phyloP scores from a whole-genome alignment of 345 rosid genomes.

The Euphorbia pulcherrima region DNA sequence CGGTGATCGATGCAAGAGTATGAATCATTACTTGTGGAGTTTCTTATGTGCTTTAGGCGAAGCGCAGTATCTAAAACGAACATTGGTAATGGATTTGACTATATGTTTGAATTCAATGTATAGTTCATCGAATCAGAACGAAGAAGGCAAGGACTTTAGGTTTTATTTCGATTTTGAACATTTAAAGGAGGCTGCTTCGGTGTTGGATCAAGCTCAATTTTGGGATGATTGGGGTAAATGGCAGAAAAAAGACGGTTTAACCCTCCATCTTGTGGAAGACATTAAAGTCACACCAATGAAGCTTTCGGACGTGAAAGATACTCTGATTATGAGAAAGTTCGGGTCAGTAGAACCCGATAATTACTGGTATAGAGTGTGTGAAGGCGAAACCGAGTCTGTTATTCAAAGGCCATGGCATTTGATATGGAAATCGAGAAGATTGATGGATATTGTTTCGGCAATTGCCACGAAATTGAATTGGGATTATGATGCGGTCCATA shows the following conservation, averaged over 20 bases:
- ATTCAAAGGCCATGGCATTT: conserved; percentile 86
- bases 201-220: conserved; percentile 79
- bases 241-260: conserved; percentile 53
- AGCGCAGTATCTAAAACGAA: conserved; percentile 85
- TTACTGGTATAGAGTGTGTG: conserved; percentile 95
- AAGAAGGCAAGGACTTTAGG: conserved; percentile 94
- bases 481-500: conserved; percentile 85
- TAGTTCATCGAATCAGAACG: conserved; percentile 63
- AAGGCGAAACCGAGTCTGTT: conserved; percentile 77
- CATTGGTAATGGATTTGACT: conserved; percentile 83
- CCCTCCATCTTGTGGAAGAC: conserved; percentile 70
- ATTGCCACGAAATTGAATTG: conserved; percentile 73
- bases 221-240: conserved; percentile 82
- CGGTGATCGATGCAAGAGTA: conserved; percentile 89
- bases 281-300: conserved; percentile 66
- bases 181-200: conserved; percentile 79
- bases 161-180: conserved; percentile 95
- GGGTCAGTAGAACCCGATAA: conserved; percentile 87
- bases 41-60: conserved; percentile 93
- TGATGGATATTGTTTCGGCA: conserved; percentile 79
- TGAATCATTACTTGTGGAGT: conserved; percentile 96
- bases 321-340: conserved; percentile 85
- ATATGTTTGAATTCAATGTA: conserved; percentile 74
- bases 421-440: conserved; percentile 83
- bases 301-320: conserved; percentile 58